Percentiles rank a stretch among this genome's conserved stretches.
phyloP scores from a whole-genome alignment of 495 filamentous ascomycete genomes.

The Trichoderma parareesei region DNA sequence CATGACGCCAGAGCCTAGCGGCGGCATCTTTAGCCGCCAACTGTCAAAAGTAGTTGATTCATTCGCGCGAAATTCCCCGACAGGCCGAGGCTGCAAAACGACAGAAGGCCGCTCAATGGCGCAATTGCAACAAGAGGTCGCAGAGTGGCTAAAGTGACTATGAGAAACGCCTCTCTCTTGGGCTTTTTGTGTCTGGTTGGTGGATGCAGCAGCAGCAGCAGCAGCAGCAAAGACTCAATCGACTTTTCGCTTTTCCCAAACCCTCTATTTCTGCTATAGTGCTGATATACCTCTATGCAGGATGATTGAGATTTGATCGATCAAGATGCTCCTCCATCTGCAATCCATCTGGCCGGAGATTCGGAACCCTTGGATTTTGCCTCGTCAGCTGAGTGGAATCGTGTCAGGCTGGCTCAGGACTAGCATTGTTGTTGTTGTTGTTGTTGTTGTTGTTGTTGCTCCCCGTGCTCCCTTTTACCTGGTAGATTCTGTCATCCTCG shows the following conservation, averaged over 20 bases:
- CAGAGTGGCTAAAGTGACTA: background rate
- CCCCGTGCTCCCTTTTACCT: too few species aligned
- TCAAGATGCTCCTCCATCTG: background rate
- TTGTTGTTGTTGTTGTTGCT: too few species aligned
- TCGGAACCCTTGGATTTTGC: background rate
- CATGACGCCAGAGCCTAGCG: background rate
- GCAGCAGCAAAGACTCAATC: background rate
- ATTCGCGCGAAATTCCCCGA: background rate
- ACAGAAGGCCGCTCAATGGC: constrained; percentile 6
- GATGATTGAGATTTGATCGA: background rate
- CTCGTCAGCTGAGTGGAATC: background rate
- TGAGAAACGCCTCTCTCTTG: background rate
- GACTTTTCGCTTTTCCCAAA: background rate
- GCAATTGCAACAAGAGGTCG: background rate
- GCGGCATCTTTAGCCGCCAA: background rate
- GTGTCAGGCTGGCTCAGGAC: background rate
- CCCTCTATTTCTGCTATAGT: background rate
- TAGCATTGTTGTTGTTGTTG: too few species aligned
- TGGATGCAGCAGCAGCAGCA: background rate
- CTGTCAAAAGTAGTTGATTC: background rate
- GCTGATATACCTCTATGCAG: background rate
- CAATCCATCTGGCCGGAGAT: background rate
- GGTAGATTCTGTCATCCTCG: background rate
- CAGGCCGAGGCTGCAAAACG: constrained; percentile 3
- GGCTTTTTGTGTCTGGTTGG: background rate